Percentiles rank a stretch among this genome's conserved stretches.
Conservation (phyloP, 805 yeast genomes). For the Saccharomycopsis schoenii region DNA sequence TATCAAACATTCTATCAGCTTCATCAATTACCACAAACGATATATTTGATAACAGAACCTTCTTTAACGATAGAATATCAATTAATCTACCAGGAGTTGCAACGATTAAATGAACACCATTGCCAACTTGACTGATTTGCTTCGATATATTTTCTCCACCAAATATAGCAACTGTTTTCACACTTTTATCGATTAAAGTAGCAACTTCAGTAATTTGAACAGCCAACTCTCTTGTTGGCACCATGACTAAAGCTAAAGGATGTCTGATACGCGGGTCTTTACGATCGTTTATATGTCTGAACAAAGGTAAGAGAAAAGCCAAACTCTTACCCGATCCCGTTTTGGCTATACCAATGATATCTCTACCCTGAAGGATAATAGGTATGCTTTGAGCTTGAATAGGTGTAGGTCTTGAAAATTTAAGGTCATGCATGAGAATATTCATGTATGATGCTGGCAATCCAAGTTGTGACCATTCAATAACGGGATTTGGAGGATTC, state of each 20-base stretch:
- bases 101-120: constrained; percentile 50
- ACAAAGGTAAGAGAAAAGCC: constrained; percentile 74
- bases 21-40: constrained; percentile 89
- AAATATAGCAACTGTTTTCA: constrained; percentile 51
- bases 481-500: constrained; percentile 52
- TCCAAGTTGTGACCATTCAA: constrained; percentile 76
- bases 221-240: constrained; percentile 92
- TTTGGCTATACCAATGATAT: constrained; percentile 87
- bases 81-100: constrained; percentile 95
- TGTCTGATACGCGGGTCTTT: constrained; percentile 44
- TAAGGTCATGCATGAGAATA: constrained; percentile 39
- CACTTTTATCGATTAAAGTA: constrained; percentile 41
- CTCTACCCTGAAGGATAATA: constrained; percentile 80
- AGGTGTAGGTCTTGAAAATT: constrained; percentile 63
- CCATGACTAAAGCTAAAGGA: constrained; percentile 68
- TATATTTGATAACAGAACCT: constrained; percentile 38
- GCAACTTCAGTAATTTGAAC: constrained; percentile 70
- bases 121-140: constrained; percentile 6
- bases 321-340: constrained; percentile 96
- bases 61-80: constrained; percentile 58
- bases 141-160: constrained; percentile 35
- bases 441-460: constrained; percentile 50
- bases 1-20: constrained; percentile 92
- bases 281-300: constrained; percentile 69
- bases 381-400: constrained; percentile 91